These are phyloP conservation scores for Heritiera fomes DNA, from an alignment of 345 rosid species.

Conservation along the genomic window DNA sequence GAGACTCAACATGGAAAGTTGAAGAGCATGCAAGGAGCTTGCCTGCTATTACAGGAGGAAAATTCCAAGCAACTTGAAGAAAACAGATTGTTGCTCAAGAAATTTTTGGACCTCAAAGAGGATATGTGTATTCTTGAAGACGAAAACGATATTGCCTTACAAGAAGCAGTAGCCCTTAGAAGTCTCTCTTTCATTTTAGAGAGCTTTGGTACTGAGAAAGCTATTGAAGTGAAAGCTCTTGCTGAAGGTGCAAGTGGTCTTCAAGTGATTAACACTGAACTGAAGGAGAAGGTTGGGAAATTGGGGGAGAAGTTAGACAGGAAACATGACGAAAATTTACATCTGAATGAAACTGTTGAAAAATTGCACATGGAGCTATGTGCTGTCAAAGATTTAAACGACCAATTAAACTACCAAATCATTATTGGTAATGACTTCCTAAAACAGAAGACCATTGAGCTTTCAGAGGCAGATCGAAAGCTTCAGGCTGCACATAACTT, in stretches of 20 bases:
- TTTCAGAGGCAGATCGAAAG: conserved; percentile 66
- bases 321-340: conserved; percentile 50
- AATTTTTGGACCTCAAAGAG: conserved; percentile 49
- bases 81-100: conserved; percentile 45
- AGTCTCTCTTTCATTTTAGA: conserved; percentile 52
- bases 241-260: conserved; percentile 43
- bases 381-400: conserved; percentile 56
- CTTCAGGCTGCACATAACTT: conserved; percentile 58
- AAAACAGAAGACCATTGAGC: conserved; percentile 55
- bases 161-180: conserved; percentile 51
- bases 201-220: conserved; percentile 58
- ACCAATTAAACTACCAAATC: conserved; percentile 56
- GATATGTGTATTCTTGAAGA: conserved; percentile 51
- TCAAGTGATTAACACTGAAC: conserved; percentile 35
- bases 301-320: conserved; percentile 49
- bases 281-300: conserved; percentile 49
- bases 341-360: conserved; percentile 46
- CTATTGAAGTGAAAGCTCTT: conserved; percentile 50
- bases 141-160: conserved; percentile 50
- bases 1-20: conserved; percentile 43
- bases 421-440: conserved; percentile 51
- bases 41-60: conserved; percentile 50
- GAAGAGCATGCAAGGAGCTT: conserved; percentile 50
- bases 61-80: conserved; percentile 46
- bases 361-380: conserved; percentile 54